A percentile compares a stretch with the other conserved stretches of the same genome.
phyloP scores from a whole-genome alignment of 768 basidiomycete genomes.

The Pleurotus citrinopileatus region DNA sequence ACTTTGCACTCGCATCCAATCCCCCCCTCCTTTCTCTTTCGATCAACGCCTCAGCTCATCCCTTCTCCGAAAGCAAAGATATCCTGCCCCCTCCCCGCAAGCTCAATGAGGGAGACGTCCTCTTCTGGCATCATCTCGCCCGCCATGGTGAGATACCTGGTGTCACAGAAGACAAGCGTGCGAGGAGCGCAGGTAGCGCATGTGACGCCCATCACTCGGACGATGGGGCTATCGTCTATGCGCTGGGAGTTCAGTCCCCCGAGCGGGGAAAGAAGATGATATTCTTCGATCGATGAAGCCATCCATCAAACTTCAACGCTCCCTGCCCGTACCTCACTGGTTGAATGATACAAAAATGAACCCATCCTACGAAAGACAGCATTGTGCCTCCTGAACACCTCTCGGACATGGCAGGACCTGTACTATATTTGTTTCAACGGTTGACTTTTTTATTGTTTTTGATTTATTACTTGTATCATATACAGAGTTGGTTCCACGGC shows the following conservation, averaged over 20 bases:
- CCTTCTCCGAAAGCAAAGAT: conserved; percentile 36
- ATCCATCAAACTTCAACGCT: background rate
- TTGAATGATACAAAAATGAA: conserved; percentile 3
- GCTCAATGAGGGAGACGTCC: conserved; percentile 56
- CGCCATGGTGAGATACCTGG: conserved; percentile 72
- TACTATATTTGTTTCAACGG: background rate
- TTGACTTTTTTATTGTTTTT: conserved; percentile 1
- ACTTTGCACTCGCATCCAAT: conserved; percentile 15
- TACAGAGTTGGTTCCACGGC: background rate
- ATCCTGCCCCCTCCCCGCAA: conserved; percentile 33
- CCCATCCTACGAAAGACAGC: background rate
- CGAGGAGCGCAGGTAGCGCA: conserved; percentile 28
- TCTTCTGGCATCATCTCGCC: conserved; percentile 77
- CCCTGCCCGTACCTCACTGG: background rate
- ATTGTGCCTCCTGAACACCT: no score
- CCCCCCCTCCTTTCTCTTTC: conserved; percentile 26
- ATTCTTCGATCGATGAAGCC: conserved; percentile 10
- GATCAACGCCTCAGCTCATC: conserved; percentile 18
- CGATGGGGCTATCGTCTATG: conserved; percentile 14
- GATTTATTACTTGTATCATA: conserved; percentile 6
- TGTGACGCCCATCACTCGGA: conserved; percentile 12
- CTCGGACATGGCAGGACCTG: background rate
- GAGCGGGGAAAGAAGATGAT: conserved; percentile 10
- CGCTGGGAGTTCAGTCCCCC: conserved; percentile 13
- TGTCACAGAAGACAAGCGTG: conserved; percentile 59